Evolutionary conservation across 371 early-diverging fungal genomes (phyloP), one percentile per base, ranked within the genome.

Genomic region (Blakeslea trispora): DNA sequence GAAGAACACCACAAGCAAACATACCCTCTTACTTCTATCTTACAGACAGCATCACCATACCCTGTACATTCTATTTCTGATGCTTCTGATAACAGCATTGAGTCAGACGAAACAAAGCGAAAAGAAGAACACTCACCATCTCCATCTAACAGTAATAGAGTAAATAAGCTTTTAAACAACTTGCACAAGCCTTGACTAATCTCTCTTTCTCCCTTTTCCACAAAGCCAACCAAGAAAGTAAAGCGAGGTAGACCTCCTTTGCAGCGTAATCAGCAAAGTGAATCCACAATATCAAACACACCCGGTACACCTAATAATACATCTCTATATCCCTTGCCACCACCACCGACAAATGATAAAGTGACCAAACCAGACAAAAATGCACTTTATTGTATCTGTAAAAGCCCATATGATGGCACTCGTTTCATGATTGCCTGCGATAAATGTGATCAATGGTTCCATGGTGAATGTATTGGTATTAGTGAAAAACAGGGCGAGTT

Each of bases 371-470:
- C 63, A 17, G 53, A 51, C 32, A 45, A 53, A 23, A 57, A 35
- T 18, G 49, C 23, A 1, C 61, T 78, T 10, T 79, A 81, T 37
- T 83, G 84, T 48, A 70, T 79, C 28, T 83, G 84, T 53, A 74
- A 69, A 41, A 69, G 72, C 18, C 75, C 70, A 0, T 76, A 82
- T 53, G 75, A 80, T 52, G 64, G 58, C 8, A 62, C 64, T 14
- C 59, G 75, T 40, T 83, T 83, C 46, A 81, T 81, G 82, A 81
- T 83, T 69, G 79, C 75, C 5, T 83, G 83, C 51, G 83, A 83
- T 39, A 71, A 66, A 40, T 83, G 83, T 55, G 75, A 78, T 48
- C 76, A 74, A 47, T 83, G 83, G 83, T 83, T 74, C 46, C 83
- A 83, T 61, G 83, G 82, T 13, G 81, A 81, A 46, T 83, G 83